Conservation (phyloP, 1,139 yeast species). For the Debaryomycetaceae sp. region DNA sequence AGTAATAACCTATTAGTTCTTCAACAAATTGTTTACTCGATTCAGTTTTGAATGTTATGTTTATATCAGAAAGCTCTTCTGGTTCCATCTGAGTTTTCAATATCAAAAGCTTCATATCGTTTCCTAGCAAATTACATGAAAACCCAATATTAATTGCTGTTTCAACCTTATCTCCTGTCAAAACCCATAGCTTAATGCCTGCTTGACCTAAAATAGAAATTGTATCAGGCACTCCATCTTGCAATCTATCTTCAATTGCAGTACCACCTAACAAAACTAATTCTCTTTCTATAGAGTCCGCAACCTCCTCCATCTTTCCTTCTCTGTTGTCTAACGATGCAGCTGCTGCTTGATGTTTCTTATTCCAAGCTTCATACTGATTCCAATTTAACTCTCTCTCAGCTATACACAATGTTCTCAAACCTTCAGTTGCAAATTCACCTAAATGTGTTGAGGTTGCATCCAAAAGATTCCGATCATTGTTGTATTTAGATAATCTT, state of each 20-base stretch:
- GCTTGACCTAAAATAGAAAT: slow-evolving; percentile 44
- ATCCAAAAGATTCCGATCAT: slow-evolving; percentile 28
- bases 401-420: slow-evolving; percentile 48
- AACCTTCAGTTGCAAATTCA: slow-evolving; percentile 46
- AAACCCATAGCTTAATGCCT: slow-evolving; percentile 50
- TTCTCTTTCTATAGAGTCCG: slow-evolving; percentile 46
- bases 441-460: slow-evolving; percentile 41
- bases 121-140: slow-evolving; percentile 48
- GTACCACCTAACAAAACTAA: slow-evolving; percentile 48
- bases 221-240: slow-evolving; percentile 51
- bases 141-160: slow-evolving; percentile 52
- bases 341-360: slow-evolving; percentile 40
- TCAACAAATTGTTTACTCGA: slow-evolving; percentile 40
- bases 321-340: slow-evolving; percentile 43
- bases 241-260: slow-evolving; percentile 50
- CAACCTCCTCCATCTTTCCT: slow-evolving; percentile 44
- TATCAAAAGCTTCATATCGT: slow-evolving; percentile 45
- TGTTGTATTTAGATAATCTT: slow-evolving; percentile 32
- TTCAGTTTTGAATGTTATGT: slow-evolving; percentile 29
- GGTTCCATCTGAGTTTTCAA: slow-evolving; percentile 30
- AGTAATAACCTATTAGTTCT: slow-evolving; percentile 55
- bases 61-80: slow-evolving; percentile 31
- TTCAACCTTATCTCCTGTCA: slow-evolving; percentile 51
- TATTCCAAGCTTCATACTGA: slow-evolving; percentile 43
- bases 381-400: slow-evolving; percentile 42